Percentiles rank a stretch among this genome's conserved stretches.
Evolutionary conservation across 2,329 filamentous ascomycete genomes (phyloP).

Genomic region (Neurospora crassa): DNA sequence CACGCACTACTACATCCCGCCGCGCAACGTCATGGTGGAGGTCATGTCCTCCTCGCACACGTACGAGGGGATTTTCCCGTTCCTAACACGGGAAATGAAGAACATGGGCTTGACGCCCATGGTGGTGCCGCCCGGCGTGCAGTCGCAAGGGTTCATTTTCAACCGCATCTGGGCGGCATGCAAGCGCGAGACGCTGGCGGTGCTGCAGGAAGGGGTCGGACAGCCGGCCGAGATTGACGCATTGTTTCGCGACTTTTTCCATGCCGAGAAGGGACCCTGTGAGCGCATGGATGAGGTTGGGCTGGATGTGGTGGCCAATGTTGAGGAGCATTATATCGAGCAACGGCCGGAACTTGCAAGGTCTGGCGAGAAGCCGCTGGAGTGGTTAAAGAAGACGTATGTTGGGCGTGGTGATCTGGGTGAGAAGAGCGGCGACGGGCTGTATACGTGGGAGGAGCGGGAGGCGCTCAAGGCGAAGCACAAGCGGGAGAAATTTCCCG

Average conservation of each 20-base stretch:
- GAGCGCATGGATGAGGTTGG: slow-evolving; percentile 26
- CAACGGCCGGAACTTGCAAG: slow-evolving; percentile 9
- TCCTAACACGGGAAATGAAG: slow-evolving; percentile 20
- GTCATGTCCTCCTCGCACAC: slow-evolving; percentile 26
- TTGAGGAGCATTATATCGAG: slow-evolving; percentile 20
- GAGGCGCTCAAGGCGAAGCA: slow-evolving; percentile 16
- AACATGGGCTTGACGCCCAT: slow-evolving; percentile 21
- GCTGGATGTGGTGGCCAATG: slow-evolving; percentile 22
- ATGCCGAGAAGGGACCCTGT: slow-evolving; percentile 22
- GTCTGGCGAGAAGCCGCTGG: slow-evolving; percentile 6
- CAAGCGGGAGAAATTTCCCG: slow-evolving; percentile 6
- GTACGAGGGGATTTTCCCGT: slow-evolving; percentile 19
- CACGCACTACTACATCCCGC: slow-evolving; percentile 27
- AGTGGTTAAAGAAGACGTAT: slow-evolving; percentile 21
- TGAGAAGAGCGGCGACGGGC: slow-evolving; percentile 21
- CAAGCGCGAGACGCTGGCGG: slow-evolving; percentile 25
- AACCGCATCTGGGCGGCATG: slow-evolving; percentile 27
- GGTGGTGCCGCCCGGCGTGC: slow-evolving; percentile 17
- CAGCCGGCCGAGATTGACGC: slow-evolving; percentile 23
- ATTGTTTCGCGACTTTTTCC: slow-evolving; percentile 23
- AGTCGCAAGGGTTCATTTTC: slow-evolving; percentile 25
- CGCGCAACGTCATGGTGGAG: slow-evolving; percentile 23
- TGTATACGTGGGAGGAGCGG: slow-evolving; percentile 19
- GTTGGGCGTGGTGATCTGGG: slow-evolving; percentile 20
- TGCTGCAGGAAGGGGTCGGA: slow-evolving; percentile 23